Percentiles rank a stretch among this genome's conserved stretches.
Conservation (phyloP, 2,329 filamentous ascomycete genomes). For the Fusarium penzigii region DNA sequence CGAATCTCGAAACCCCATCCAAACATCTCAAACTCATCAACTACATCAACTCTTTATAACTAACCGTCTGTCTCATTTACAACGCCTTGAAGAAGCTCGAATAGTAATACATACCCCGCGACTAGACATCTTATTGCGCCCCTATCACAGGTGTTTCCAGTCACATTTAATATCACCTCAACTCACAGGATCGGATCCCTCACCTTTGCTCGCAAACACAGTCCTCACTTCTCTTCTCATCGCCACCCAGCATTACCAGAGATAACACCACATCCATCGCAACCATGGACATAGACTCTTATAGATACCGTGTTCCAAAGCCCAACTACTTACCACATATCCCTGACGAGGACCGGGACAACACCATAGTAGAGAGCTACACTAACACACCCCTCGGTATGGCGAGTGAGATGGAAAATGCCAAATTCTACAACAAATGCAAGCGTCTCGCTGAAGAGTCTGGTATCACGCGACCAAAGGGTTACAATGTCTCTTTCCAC, state of each 20-base stretch:
- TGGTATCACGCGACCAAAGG: conserved; percentile 76
- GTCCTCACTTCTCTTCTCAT: not conserved
- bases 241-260: conserved; percentile 2
- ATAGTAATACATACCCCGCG: not conserved
- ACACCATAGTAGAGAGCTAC: conserved; percentile 54
- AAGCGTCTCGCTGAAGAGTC: conserved; percentile 59
- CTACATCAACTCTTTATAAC: conserved; percentile 13
- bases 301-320: conserved; percentile 56
- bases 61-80: no score
- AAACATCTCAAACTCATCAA: conserved; percentile 15
- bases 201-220: conserved; percentile 2
- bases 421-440: conserved; percentile 58
- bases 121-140: not conserved
- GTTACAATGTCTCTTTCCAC: conserved; percentile 92
- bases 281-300: conserved; percentile 45
- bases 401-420: conserved; percentile 56
- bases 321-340: conserved; percentile 63
- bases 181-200: not conserved
- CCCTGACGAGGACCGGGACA: conserved; percentile 51
- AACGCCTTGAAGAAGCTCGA: no score
- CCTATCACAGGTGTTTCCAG: not conserved
- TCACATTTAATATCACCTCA: not conserved
- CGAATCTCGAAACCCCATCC: conserved; percentile 11
- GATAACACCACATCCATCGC: conserved; percentile 5
- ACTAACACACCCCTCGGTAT: conserved; percentile 48